A percentile compares a stretch with the other conserved stretches of the same genome.
These are phyloP conservation scores for Amylocystis lapponica DNA, from an alignment of 768 basidiomycete species.

Conservation along the genomic window DNA sequence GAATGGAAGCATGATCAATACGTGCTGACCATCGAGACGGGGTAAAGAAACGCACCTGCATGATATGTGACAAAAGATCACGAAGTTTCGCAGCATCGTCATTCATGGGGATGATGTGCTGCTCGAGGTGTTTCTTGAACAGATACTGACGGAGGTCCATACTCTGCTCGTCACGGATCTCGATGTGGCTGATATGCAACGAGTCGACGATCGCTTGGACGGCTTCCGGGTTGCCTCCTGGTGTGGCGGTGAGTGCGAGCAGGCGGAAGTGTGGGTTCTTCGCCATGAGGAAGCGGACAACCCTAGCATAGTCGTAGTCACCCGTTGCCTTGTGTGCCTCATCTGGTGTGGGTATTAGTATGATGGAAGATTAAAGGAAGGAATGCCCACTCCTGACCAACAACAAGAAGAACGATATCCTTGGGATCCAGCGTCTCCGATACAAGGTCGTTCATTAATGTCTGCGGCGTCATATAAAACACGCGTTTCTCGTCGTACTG, in stretches of 20 bases:
- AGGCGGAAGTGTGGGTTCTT: conserved; percentile 93
- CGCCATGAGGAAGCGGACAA: conserved; percentile 85
- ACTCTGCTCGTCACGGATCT: conserved; percentile 88
- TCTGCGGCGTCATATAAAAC: conserved; percentile 96
- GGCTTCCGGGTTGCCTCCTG: conserved; percentile 79
- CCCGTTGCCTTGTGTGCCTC: conserved; percentile 95
- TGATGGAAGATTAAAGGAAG: background rate
- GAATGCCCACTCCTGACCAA: conserved; percentile 47
- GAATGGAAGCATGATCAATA: conserved; percentile 12
- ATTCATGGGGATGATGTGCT: conserved; percentile 72
- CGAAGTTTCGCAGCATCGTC: conserved; percentile 60
- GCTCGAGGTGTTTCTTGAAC: conserved; percentile 81
- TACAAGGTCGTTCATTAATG: conserved; percentile 79
- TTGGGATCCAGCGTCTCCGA: conserved; percentile 67
- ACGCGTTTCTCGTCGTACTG: conserved; percentile 82
- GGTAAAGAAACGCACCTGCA: conserved; percentile 52
- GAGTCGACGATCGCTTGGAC: conserved; percentile 90
- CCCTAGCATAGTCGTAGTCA: conserved; percentile 87
- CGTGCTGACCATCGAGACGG: conserved; percentile 1
- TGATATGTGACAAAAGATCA: conserved; percentile 61
- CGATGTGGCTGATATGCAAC: conserved; percentile 91
- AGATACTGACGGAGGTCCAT: conserved; percentile 83
- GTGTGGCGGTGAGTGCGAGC: conserved; percentile 92
- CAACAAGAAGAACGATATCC: conserved; percentile 82
- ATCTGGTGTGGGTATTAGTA: conserved; percentile 50